Conservation (phyloP, 805 yeast species). For the Candida berthetii region DNA sequence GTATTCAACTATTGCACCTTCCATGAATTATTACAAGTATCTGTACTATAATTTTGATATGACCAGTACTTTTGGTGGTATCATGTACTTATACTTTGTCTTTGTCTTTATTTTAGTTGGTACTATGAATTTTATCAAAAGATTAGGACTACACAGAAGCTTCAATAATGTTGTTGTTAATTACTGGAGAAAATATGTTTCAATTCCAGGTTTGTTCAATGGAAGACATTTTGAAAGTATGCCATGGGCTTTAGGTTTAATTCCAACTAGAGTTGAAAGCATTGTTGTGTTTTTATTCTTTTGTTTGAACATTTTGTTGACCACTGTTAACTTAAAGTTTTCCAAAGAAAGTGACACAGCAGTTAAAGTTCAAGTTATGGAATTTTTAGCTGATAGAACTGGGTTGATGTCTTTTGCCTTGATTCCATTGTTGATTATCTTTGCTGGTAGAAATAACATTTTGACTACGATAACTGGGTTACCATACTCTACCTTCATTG, state of each 20-base stretch:
- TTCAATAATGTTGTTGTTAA: conserved; percentile 10
- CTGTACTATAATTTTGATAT: conserved; percentile 13
- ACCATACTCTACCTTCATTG: conserved; percentile 54
- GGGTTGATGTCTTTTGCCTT: conserved; percentile 23
- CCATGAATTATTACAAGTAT: conserved; percentile 2
- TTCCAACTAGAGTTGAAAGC: conserved; percentile 19
- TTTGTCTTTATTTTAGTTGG: conserved; percentile 30
- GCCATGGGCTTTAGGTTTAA: conserved; percentile 5
- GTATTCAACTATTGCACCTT: neutral
- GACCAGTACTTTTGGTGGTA: conserved; percentile 19
- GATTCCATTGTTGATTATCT: conserved; percentile 50
- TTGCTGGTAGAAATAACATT: conserved; percentile 70
- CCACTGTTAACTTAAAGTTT: conserved; percentile 9
- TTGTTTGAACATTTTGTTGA: conserved; percentile 12
- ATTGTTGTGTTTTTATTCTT: conserved; percentile 28
- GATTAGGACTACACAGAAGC: conserved; percentile 11
- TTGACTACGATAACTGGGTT: conserved; percentile 56
- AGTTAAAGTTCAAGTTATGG: conserved; percentile 11
- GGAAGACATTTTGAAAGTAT: conserved; percentile 9
- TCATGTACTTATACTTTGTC: conserved; percentile 31
- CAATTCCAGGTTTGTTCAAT: conserved; percentile 16
- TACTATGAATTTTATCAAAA: conserved; percentile 22
- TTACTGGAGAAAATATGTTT: conserved; percentile 12
- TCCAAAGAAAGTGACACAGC: too few relatives aligned
- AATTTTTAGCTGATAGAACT: conserved; percentile 20